Conservation (phyloP, 2,329 filamentous ascomycete genomes). For the Colletotrichum cuscutae region DNA sequence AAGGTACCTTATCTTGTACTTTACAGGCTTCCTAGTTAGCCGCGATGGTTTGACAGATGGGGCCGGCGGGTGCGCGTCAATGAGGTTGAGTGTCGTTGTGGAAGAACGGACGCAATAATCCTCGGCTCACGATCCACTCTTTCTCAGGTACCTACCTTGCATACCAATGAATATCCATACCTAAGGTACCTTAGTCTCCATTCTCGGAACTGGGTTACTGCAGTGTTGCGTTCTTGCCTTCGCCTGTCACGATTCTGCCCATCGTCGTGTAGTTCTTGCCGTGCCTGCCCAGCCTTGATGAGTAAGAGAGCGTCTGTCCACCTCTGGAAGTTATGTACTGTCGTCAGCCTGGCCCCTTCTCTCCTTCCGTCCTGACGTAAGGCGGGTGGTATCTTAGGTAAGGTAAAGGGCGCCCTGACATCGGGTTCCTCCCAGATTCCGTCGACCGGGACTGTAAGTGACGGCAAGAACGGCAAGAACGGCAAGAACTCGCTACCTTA, state of each 20-base stretch:
- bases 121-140: background rate
- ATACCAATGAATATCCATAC: too few species aligned
- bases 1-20: background rate
- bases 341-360: background rate
- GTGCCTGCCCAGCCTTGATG: background rate
- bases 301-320: background rate
- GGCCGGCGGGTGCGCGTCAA: background rate
- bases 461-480: background rate
- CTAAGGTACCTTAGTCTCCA: background rate
- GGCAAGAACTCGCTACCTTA: background rate
- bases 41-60: slow-evolving; percentile 28
- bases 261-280: background rate
- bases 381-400: background rate
- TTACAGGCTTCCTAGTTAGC: background rate
- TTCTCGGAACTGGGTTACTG: background rate
- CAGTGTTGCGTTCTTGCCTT: background rate
- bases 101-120: slow-evolving; percentile 17
- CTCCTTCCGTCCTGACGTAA: background rate
- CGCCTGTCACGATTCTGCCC: background rate
- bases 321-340: background rate
- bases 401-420: background rate
- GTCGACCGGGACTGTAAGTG: background rate
- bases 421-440: background rate
- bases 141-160: too few species aligned
- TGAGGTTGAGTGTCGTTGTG: background rate